Evolutionary conservation across 2,329 filamentous ascomycete genomes (phyloP).

Genomic region (Penicillium sclerotiorum): DNA sequence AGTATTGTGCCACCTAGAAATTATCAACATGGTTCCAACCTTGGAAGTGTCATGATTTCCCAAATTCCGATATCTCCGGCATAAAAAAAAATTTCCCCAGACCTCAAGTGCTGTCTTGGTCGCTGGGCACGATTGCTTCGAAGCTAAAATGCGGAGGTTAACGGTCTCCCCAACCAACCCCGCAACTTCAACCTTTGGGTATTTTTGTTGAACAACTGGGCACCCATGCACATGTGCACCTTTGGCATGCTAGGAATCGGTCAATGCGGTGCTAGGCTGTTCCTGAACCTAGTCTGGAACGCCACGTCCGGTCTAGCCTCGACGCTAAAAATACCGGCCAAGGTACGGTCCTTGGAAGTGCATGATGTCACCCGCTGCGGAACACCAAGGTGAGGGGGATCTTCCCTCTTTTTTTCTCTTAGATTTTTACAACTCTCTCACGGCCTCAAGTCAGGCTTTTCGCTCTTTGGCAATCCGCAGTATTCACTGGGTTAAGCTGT

Average conservation of each 20-base stretch:
- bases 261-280: background rate
- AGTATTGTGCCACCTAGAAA: background rate
- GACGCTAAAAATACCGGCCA: constrained; percentile 20
- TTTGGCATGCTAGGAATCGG: background rate
- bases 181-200: background rate
- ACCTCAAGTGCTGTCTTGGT: too few species aligned
- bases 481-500: constrained; percentile 3
- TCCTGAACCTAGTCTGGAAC: constrained; percentile 1
- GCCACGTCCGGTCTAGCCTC: constrained; percentile 12
- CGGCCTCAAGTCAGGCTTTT: constrained; percentile 16
- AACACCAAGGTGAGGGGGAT: constrained; percentile 12
- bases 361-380: constrained; percentile 20
- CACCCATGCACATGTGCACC: background rate
- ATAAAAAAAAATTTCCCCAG: too few species aligned
- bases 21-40: background rate
- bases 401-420: constrained; percentile 1
- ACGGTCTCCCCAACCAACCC: too few species aligned
- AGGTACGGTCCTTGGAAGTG: constrained; percentile 7
- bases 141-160: too few species aligned
- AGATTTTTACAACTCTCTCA: background rate
- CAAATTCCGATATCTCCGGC: too few species aligned
- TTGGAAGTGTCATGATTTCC: background rate
- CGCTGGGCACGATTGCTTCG: too few species aligned
- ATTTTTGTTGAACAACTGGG: background rate
- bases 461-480: constrained; percentile 12